Base-by-base conservation (phyloP, 176 grass and related monocot genomes). In the Eleusine coracana region DNA sequence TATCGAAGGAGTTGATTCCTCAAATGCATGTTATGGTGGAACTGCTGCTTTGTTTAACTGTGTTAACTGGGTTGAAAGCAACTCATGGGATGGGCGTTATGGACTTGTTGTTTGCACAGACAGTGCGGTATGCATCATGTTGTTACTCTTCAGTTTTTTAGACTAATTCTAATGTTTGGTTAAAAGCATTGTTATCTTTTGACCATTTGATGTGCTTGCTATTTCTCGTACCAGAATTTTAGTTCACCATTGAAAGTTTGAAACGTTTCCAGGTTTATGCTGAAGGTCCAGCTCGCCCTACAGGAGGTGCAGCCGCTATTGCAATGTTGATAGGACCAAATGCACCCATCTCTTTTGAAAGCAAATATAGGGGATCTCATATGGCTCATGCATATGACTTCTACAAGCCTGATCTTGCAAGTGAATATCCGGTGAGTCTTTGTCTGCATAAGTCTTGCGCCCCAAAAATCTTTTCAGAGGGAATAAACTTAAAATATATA, bases 41-140 rank as follows among this genome's bases (percentile, higher is more conserved):
- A 99, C 96, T 76, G 91, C 96, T 81, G 93, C 96, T 23, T 82
- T 99, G 58, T 89, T 96, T 59, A 99, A 99, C 59, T 99, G 96
- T 78, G 91, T 95, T 41, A 99, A 96, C 68, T 99, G 93, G 96
- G 96, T 99, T 7, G 93, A 99, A 85, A 99, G 96, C 85, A 93
- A 41, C 62, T 99, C 91, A 59, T 99, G 93, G 93, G 93, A 99
- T 78, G 96, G 93, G 2, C 96, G 96, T 11, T 94, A 90, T 50
- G 96, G 96, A 15, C 91, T 99, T 66, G 96, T 94, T 86, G 93
- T 99, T 82, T 99, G 96, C 83, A 93, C 96, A 75, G 96, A 99
- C 80, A 99, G 93, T 82, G 93, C 93, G 80, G 96, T 99, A 79
- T 78, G 90, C 76, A 39, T 34, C 66, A 39, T 83, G 42, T 13